Conservation (phyloP, 768 basidiomycete species). For the Podaxis pistillaris region DNA sequence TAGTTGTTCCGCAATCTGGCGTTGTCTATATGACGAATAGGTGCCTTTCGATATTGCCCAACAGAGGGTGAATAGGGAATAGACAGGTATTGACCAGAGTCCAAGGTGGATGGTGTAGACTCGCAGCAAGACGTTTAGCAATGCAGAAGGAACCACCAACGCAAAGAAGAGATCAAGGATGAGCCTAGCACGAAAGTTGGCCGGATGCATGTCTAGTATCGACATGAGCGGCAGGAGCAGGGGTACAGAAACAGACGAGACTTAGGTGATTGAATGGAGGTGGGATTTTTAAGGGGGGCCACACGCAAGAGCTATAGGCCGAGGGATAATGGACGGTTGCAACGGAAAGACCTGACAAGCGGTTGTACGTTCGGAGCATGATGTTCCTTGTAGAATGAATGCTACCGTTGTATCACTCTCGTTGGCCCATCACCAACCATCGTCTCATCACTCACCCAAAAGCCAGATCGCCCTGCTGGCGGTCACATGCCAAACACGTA, state of each 20-base stretch:
- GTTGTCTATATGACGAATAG: slow-evolving; percentile 35
- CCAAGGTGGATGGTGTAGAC: slow-evolving; percentile 31
- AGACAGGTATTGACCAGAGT: slow-evolving; percentile 32
- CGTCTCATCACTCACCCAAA: not conserved
- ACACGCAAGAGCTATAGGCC: slow-evolving; percentile 4
- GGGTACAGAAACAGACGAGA: not conserved
- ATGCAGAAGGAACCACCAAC: slow-evolving; percentile 12
- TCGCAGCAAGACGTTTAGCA: slow-evolving; percentile 23
- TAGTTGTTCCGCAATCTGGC: slow-evolving; percentile 42
- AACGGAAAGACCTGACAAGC: slow-evolving; percentile 13
- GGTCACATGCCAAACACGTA: not conserved
- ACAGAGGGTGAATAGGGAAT: slow-evolving; percentile 39
- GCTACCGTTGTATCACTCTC: slow-evolving; percentile 4
- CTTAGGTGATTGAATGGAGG: not conserved
- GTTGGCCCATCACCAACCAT: not conserved
- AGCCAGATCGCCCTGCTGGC: not conserved
- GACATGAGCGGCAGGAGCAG: not conserved
- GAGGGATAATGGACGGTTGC: slow-evolving; percentile 1
- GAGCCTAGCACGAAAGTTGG: slow-evolving; percentile 17
- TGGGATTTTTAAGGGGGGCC: not conserved
- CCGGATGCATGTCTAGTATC: slow-evolving; percentile 12
- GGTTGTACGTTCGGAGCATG: slow-evolving; percentile 11
- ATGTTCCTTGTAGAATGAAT: slow-evolving; percentile 13
- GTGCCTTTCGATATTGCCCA: slow-evolving; percentile 36
- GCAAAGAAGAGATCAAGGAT: slow-evolving; percentile 12